Evolutionary conservation across 768 basidiomycete genomes (phyloP), one percentile per base, ranked within the genome.

Genomic region (Cytidiella melzeri): DNA sequence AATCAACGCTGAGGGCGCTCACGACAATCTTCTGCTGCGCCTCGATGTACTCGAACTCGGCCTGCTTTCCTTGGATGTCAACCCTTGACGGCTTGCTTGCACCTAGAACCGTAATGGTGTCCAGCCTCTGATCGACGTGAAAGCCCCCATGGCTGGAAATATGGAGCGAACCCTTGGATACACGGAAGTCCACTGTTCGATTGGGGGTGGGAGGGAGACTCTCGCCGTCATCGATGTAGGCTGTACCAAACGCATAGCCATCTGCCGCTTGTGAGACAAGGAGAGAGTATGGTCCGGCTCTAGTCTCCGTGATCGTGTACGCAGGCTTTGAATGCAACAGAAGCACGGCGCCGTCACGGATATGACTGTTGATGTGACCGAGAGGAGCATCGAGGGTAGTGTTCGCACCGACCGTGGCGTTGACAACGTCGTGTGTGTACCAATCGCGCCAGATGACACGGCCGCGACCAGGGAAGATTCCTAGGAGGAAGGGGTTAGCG

Each of bases 311-410:
- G 54, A 79, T 74, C 1, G 85, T 90, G 63, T 87, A 87, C 1
- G 65, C 80, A 7, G 87, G 83, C 45, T 71, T 52, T 9, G 75
- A 66, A 59, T 89, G 79, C 36, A 87, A 61, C 18, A 89, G 73
- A 10, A 90, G 62, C 25, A 79, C 79, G 15, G 83, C 73, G 21
- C 81, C 79, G 49, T 81, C 79, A n/a, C 87, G 78, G 50, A 90
- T 64, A 60, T 88, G 85, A 21, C 88, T 81, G 51, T 83, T 83
- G 64, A 90, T 88, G 58, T 87, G 81, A 15, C 81, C 74, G 2
- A 90, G 76, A 3, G 86, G 85, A 2, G 84, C 83, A n/a, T 67
- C 59, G 41, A 88, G 69, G 4, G 77, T 79, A 0, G 73, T 74
- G 47, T 70, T 69, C 25, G 57, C 62, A 27, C 74, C 73, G 2